A percentile compares a stretch with the other conserved stretches of the same genome.
phyloP scores from a whole-genome alignment of 768 basidiomycete genomes.

The Tephrocybe rancida region DNA sequence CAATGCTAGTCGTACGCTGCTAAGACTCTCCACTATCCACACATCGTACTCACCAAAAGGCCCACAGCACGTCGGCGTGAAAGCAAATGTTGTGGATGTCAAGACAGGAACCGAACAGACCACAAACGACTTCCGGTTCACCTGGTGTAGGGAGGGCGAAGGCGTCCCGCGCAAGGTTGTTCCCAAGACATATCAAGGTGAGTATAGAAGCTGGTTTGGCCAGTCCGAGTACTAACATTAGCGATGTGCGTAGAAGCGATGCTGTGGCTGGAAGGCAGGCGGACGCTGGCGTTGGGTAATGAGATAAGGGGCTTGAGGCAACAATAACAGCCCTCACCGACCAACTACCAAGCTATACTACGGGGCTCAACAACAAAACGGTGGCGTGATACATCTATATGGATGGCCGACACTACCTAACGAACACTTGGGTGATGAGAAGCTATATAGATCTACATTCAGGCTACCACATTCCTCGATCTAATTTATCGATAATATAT shows the following conservation, averaged over 20 bases:
- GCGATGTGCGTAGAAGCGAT: constrained; percentile 63
- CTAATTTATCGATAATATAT: no score
- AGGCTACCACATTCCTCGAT: no score
- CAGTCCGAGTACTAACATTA: constrained; percentile 7
- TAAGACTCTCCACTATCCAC: not conserved
- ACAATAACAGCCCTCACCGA: not conserved
- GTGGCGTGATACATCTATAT: no score
- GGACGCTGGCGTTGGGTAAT: constrained; percentile 70
- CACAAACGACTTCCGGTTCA: constrained; percentile 79
- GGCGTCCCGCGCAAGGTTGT: constrained; percentile 50
- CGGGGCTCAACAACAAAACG: no score
- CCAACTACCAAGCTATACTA: no score
- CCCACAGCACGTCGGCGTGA: constrained; percentile 67
- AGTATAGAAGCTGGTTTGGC: constrained; percentile 13
- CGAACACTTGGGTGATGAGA: no score
- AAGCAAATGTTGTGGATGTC: constrained; percentile 72
- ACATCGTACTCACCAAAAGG: not conserved
- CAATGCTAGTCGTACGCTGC: constrained; percentile 59
- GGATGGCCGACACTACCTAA: no score
- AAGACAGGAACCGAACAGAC: constrained; percentile 63
- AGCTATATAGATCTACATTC: no score
- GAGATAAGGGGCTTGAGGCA: constrained; percentile 48
- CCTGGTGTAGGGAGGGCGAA: constrained; percentile 55
- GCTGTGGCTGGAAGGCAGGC: constrained; percentile 80
- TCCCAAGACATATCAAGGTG: constrained; percentile 73